phyloP scores from a whole-genome alignment of 1,284 basidiomycete genomes.

The Mycosarcoma mackinlayi region DNA sequence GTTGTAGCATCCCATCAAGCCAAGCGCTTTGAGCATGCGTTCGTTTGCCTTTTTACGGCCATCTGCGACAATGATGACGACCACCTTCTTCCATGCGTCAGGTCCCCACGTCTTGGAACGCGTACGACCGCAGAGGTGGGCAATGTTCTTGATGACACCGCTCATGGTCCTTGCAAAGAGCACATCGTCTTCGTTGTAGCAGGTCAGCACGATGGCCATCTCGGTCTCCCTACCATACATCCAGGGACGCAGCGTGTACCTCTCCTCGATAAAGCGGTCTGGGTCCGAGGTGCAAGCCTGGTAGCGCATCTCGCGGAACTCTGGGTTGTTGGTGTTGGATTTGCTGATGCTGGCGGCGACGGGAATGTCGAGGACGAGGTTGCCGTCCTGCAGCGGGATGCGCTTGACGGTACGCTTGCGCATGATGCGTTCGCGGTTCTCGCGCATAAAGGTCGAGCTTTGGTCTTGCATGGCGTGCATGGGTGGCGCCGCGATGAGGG shows the following conservation, averaged over 20 bases:
- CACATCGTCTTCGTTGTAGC: conserved; percentile 91
- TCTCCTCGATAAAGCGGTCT: conserved; percentile 85
- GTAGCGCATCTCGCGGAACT: conserved; percentile 79
- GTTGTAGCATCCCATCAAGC: conserved; percentile 73
- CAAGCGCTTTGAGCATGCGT: conserved; percentile 86
- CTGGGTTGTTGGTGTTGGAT: conserved; percentile 75
- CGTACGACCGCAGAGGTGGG: conserved; percentile 82
- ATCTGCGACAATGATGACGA: conserved; percentile 82
- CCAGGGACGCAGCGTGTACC: conserved; percentile 87
- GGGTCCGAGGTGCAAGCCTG: conserved; percentile 71
- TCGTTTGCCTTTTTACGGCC: conserved; percentile 92
- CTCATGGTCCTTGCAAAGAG: conserved; percentile 92
- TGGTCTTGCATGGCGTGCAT: conserved; percentile 27
- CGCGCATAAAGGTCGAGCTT: conserved; percentile 25
- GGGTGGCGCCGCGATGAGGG: conserved; percentile 40
- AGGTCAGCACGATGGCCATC: conserved; percentile 83
- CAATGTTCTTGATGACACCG: conserved; percentile 81
- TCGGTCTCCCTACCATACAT: conserved; percentile 82
- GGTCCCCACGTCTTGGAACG: conserved; percentile 95
- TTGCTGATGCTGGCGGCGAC: conserved; percentile 69
- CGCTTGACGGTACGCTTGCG: conserved; percentile 69
- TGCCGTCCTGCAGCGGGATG: conserved; percentile 66
- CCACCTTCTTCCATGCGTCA: conserved; percentile 91
- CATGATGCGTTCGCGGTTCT: conserved; percentile 50
- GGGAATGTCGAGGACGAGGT: conserved; percentile 68